Evolutionary conservation across 305 asterid genomes (phyloP).

Genomic region (Solanum hybrid): DNA sequence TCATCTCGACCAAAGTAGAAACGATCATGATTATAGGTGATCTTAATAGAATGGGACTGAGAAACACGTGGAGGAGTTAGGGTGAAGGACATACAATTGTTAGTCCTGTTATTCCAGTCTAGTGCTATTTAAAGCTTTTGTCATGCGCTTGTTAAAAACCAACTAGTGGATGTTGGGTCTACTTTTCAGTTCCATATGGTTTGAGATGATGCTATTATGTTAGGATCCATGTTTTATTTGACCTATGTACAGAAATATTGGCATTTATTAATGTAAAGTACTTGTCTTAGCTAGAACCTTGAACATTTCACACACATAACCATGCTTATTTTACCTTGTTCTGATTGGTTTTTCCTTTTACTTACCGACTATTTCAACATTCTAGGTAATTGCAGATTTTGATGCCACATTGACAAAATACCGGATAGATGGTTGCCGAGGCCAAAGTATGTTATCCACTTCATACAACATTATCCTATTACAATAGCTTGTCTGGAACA

Average conservation of each 20-base stretch:
- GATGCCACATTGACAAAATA: slow-evolving; percentile 80
- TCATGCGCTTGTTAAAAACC: neutral
- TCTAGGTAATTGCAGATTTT: slow-evolving; percentile 89
- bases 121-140: neutral
- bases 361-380: neutral
- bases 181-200: neutral
- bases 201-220: neutral
- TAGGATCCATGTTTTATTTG: neutral
- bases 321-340: neutral
- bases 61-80: neutral
- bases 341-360: neutral
- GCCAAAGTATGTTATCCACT: slow-evolving; percentile 51
- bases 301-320: neutral
- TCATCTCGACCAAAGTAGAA: neutral
- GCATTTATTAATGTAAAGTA: neutral
- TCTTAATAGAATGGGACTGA: neutral
- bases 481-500: neutral
- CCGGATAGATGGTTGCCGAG: slow-evolving; percentile 69
- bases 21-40: neutral
- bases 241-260: neutral
- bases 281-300: neutral
- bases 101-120: neutral
- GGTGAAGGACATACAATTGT: neutral
- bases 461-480: neutral
- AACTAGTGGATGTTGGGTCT: neutral